Percentiles rank a stretch among this genome's conserved stretches.
phyloP scores from a whole-genome alignment of 1,284 basidiomycete genomes.

The Pterulicium gracile region DNA sequence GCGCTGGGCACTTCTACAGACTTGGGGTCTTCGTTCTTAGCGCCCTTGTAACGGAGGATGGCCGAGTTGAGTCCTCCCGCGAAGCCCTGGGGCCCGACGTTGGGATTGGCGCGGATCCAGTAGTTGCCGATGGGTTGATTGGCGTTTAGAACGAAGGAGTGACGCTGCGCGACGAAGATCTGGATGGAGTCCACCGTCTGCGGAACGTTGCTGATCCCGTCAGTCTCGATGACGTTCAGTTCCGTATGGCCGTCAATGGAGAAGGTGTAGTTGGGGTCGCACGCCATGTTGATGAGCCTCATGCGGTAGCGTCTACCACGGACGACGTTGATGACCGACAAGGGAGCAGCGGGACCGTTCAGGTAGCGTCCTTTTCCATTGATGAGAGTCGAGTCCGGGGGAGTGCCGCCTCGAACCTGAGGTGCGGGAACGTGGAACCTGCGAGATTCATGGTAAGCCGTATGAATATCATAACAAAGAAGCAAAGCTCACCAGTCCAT shows the following conservation, averaged over 20 bases:
- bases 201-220: conserved; percentile 31
- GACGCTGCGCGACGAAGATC: conserved; percentile 27
- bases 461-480: too few species aligned
- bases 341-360: conserved; percentile 13
- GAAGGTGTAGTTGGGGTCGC: conserved; percentile 25
- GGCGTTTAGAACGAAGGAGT: conserved; percentile 27
- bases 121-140: conserved; percentile 13
- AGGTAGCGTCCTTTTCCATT: conserved; percentile 18
- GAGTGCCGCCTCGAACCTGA: not conserved
- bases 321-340: conserved; percentile 15
- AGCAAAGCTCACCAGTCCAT: conserved; percentile 6
- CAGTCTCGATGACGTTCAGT: conserved; percentile 31
- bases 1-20: conserved; percentile 18
- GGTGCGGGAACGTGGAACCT: not conserved
- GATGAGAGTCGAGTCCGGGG: conserved; percentile 10
- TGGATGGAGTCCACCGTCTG: conserved; percentile 26
- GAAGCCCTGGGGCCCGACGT: conserved; percentile 11
- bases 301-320: conserved; percentile 20
- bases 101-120: conserved; percentile 15
- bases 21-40: conserved; percentile 17
- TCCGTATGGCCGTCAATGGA: conserved; percentile 27
- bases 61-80: conserved; percentile 17
- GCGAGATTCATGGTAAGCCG: too few species aligned
- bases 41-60: conserved; percentile 19
- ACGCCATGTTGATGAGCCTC: conserved; percentile 24